A percentile compares a stretch with the other conserved stretches of the same genome.
Conservation (phyloP, 2,329 filamentous ascomycete species). For the Cladosporium sp. region DNA sequence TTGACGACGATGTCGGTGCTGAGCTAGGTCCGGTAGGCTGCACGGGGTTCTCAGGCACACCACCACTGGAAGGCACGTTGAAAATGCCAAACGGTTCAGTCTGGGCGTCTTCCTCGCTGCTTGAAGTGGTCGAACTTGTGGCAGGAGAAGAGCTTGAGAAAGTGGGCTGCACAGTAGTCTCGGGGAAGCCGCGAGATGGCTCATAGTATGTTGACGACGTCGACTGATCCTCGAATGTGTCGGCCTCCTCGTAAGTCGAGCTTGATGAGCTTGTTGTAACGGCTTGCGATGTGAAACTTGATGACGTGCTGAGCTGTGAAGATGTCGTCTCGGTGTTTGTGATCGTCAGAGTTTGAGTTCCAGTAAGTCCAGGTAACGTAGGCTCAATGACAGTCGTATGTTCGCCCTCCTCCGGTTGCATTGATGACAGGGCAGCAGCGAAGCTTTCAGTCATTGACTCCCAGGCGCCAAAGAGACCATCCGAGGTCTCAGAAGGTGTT, state of each 20-base stretch:
- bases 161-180: not conserved
- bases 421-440: not conserved
- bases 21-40: not conserved
- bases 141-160: not conserved
- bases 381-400: conserved; percentile 5
- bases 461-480: not conserved
- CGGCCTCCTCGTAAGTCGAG: conserved; percentile 7
- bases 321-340: conserved; percentile 17
- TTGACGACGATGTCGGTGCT: not conserved
- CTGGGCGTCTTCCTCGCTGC: not conserved
- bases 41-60: not conserved
- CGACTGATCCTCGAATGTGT: not conserved
- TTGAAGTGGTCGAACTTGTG: not conserved
- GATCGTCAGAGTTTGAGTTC: conserved; percentile 12
- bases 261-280: conserved; percentile 14
- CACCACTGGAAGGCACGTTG: not conserved
- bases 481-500: not conserved
- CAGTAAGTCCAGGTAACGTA: not conserved
- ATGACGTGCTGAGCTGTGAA: not conserved
- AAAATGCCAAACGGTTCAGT: not conserved
- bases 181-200: conserved; percentile 1
- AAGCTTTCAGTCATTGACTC: not conserved
- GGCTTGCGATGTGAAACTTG: not conserved
- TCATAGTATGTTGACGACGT: not conserved
- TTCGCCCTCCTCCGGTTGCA: not conserved